These are phyloP conservation scores for Pseudophaeomoniella oleicola DNA, from an alignment of 2,329 filamentous ascomycete species.

Conservation along the genomic window DNA sequence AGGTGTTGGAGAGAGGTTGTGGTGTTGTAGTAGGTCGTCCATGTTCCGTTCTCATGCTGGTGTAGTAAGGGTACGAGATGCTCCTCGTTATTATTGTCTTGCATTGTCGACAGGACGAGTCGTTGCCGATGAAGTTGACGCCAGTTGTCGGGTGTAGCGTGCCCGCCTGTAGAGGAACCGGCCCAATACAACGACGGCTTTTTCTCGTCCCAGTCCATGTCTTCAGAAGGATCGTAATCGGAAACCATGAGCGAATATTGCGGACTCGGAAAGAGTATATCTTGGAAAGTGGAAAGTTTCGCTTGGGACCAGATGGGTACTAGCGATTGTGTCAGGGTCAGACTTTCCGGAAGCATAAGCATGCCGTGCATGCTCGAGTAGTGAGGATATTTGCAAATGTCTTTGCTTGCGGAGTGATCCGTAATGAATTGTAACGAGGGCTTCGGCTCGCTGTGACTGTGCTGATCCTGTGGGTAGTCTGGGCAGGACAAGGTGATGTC, in stretches of 20 bases:
- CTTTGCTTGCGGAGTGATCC: constrained; percentile 2
- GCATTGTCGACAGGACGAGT: not conserved
- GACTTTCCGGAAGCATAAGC: constrained; percentile 1
- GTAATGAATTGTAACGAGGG: constrained; percentile 5
- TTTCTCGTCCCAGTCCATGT: constrained; percentile 62
- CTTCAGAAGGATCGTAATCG: constrained; percentile 53
- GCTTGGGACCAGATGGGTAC: constrained; percentile 90
- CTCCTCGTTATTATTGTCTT: not conserved
- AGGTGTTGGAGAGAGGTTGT: not conserved
- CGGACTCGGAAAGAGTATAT: constrained; percentile 87
- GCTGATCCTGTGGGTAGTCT: not conserved
- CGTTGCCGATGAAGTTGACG: constrained; percentile 3
- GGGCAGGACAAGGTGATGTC: constrained; percentile 1
- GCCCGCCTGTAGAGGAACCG: constrained; percentile 78
- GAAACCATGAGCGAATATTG: constrained; percentile 93
- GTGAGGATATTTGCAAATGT: constrained; percentile 2
- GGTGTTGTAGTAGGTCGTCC: not conserved
- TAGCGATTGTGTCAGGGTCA: constrained; percentile 47
- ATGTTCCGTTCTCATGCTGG: not conserved
- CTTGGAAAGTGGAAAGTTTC: constrained; percentile 79
- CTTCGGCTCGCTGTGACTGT: not conserved
- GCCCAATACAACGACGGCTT: constrained; percentile 74
- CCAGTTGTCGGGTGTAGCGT: constrained; percentile 1
- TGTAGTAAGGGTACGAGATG: not conserved
- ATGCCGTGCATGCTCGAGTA: not conserved